These are phyloP conservation scores for Misopates orontium DNA, from an alignment of 257 asterid species.

Conservation along the genomic window DNA sequence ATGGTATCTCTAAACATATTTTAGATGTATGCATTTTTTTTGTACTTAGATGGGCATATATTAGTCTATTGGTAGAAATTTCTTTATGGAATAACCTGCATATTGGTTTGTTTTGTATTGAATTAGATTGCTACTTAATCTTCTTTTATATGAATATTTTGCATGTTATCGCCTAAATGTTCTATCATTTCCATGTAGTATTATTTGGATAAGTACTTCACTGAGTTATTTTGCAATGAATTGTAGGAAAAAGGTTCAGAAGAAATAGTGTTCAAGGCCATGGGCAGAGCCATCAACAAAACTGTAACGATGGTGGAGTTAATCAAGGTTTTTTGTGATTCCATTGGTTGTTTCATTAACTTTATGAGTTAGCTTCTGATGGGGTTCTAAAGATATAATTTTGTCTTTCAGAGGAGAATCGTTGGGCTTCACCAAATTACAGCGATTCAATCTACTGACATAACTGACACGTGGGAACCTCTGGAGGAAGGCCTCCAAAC, in stretches of 20 bases:
- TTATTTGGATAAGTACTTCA: constrained; percentile 8
- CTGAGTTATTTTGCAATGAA: constrained; percentile 7
- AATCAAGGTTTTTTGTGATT: constrained; percentile 49
- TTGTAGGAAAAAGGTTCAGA: constrained; percentile 62
- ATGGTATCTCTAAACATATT: background rate
- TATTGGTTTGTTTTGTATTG: background rate
- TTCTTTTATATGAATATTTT: background rate
- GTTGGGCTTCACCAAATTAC: constrained; percentile 95
- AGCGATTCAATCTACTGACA: constrained; percentile 78
- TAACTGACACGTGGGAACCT: constrained; percentile 98
- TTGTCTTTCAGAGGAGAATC: constrained; percentile 72
- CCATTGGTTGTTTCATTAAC: background rate
- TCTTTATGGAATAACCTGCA: background rate
- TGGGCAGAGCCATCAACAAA: constrained; percentile 83
- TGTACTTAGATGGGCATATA: background rate
- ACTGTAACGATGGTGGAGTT: constrained; percentile 71
- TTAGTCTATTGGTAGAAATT: background rate
- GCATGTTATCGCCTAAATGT: constrained; percentile 5
- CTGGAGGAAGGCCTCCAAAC: constrained; percentile 95
- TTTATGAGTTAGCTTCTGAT: constrained; percentile 18
- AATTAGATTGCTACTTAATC: background rate
- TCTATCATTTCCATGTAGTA: constrained; percentile 2
- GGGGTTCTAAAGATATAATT: constrained; percentile 17
- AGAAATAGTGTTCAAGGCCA: constrained; percentile 68
- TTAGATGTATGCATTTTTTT: too few species aligned